Evolutionary conservation across 2,329 filamentous ascomycete genomes (phyloP).

Genomic region (Beauveria brongniartii): DNA sequence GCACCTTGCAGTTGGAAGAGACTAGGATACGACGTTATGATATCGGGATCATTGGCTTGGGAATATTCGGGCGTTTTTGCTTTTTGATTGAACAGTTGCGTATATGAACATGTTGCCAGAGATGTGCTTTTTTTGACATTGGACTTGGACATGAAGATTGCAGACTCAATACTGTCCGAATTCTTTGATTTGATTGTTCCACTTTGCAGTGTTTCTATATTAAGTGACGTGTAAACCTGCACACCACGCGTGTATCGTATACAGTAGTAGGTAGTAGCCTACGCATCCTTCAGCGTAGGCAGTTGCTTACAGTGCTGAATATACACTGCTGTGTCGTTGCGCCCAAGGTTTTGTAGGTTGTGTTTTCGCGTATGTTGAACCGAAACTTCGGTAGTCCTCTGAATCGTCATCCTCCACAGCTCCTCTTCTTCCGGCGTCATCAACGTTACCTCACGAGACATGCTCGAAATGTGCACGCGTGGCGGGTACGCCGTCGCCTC

Average conservation of each 20-base stretch:
- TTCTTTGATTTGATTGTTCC: background rate
- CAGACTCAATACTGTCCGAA: background rate
- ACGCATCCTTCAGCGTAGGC: too few relatives aligned
- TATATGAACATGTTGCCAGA: background rate
- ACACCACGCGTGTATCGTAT: background rate
- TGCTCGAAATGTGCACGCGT: background rate
- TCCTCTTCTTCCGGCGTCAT: background rate
- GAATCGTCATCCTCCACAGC: background rate
- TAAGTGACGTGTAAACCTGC: background rate
- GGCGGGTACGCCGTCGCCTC: background rate
- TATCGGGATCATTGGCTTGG: background rate
- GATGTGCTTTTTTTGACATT: background rate
- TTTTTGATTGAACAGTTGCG: background rate
- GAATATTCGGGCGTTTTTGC: background rate
- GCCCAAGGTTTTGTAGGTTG: too few relatives aligned
- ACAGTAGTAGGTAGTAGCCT: too few relatives aligned
- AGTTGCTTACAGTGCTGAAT: too few relatives aligned
- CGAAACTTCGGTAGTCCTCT: background rate
- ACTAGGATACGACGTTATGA: conserved; percentile 5
- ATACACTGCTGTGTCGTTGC: too few relatives aligned
- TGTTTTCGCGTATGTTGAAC: background rate
- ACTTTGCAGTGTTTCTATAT: background rate
- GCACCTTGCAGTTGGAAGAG: background rate
- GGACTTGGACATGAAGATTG: background rate
- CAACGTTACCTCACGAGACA: background rate